Evolutionary conservation across 495 filamentous ascomycete species (phyloP).

Genomic region (Bryoglossum gracile): DNA sequence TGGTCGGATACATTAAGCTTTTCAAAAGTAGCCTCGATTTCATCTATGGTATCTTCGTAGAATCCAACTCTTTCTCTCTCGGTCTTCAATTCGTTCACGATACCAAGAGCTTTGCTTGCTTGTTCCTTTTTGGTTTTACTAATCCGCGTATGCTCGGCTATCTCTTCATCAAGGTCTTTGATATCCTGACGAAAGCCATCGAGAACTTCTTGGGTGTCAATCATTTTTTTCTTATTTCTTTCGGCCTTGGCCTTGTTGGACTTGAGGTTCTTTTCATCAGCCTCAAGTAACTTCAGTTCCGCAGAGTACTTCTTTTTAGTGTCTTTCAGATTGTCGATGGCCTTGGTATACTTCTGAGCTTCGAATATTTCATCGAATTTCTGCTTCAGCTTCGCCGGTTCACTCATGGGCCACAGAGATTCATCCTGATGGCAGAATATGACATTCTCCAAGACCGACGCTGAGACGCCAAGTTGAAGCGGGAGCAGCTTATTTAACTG

Average conservation of each 20-base stretch:
- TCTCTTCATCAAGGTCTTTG: slow-evolving; percentile 46
- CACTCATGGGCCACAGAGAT: slow-evolving; percentile 95
- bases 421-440: slow-evolving; percentile 99
- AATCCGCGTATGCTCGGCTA: slow-evolving; percentile 39
- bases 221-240: slow-evolving; percentile 52
- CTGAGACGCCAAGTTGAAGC: slow-evolving; percentile 81
- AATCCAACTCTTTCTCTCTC: slow-evolving; percentile 63
- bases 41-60: slow-evolving; percentile 53
- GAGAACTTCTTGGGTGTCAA: slow-evolving; percentile 65
- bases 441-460: slow-evolving; percentile 82
- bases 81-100: slow-evolving; percentile 60
- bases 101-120: slow-evolving; percentile 39
- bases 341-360: slow-evolving; percentile 92
- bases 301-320: slow-evolving; percentile 77
- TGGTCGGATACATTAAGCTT: slow-evolving; percentile 74
- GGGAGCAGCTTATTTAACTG: slow-evolving; percentile 81
- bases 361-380: slow-evolving; percentile 97
- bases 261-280: slow-evolving; percentile 68
- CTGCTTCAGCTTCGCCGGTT: slow-evolving; percentile 77
- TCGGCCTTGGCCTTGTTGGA: slow-evolving; percentile 84
- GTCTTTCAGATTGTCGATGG: slow-evolving; percentile 85
- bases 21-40: slow-evolving; percentile 60
- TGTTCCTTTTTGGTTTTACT: slow-evolving; percentile 38
- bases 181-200: slow-evolving; percentile 54
- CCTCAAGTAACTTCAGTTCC: slow-evolving; percentile 60